Evolutionary conservation across 352 stramenopile genomes (phyloP), one percentile per base, ranked within the genome.

Genomic region (Globisporangium barbulae): DNA sequence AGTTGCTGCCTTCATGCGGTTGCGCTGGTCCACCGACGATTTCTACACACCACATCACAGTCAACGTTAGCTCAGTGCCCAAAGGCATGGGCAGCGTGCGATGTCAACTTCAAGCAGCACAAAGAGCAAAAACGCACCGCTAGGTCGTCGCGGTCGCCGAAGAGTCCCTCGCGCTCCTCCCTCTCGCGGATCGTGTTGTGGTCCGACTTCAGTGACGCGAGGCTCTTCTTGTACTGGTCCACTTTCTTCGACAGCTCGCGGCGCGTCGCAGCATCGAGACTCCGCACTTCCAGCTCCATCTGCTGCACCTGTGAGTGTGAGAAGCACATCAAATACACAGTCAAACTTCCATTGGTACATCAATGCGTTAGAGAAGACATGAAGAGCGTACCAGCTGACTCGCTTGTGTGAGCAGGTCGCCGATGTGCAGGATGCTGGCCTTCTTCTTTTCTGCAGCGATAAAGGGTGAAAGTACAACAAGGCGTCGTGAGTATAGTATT

Each of bases 171-270:
- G 21, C 86, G 79, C 58, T 95, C 87, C 61, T 94, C 87, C 53
- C 91, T 91, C 25, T 92, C 87, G 12, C 81, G 78, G 53, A 94
- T 93, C 65, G 73, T 80, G 71, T 88, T 94, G 64, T 92, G 81
- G 44, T 95, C 87, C 6, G 82, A 78, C 10, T 77, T 76, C n/a
- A 95, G 69, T 41, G 85, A 91, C n/a, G 79, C 83, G 50, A 95
- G 69, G 42, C 83, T 94, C 68, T 95, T 95, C 67, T 92, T 93
- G 80, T 95, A 95, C 72, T 95, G 87, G 59, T 93, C 85, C 41
- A 95, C 85, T 56, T 95, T 95, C 73, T 95, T 95, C 19, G 81
- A 91, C 28, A 95, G 75, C 64, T 95, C 87, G n/a, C 83, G 83
- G 19, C 85, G 83, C 39, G 87, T 94, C 22, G 83, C 80, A 2